These are phyloP conservation scores for Catharanthus roseus DNA, from an alignment of 257 asterid genomes.

Conservation along the genomic window DNA sequence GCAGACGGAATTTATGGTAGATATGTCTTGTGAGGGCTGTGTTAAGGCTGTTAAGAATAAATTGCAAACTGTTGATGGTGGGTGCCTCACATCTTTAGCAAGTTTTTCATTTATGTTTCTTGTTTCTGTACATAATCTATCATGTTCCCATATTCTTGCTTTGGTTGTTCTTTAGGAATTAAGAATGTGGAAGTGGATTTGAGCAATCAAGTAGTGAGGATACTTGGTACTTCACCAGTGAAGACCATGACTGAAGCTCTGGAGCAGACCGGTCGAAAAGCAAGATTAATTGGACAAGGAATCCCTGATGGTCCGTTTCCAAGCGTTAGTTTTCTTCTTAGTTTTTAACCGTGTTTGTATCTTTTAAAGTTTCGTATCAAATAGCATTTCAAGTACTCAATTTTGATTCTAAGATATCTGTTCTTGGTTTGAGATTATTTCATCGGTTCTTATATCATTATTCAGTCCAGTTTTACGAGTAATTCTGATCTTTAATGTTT, in stretches of 20 bases:
- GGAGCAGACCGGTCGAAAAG: conserved; percentile 89
- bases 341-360: not conserved
- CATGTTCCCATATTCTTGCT: not conserved
- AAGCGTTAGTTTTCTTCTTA: not conserved
- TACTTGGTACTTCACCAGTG: conserved; percentile 81
- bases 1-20: conserved; percentile 96
- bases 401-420: not conserved
- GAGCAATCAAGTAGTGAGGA: conserved; percentile 77
- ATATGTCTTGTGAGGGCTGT: conserved; percentile 88
- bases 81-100: conserved; percentile 18
- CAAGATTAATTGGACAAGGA: conserved; percentile 93
- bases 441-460: not conserved
- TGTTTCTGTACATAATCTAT: not conserved
- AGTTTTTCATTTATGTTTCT: not conserved
- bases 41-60: conserved; percentile 73
- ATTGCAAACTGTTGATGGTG: conserved; percentile 72
- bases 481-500: not conserved
- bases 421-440: not conserved
- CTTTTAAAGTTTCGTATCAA: not conserved
- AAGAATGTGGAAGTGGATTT: conserved; percentile 83
- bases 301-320: conserved; percentile 58
- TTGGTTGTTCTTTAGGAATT: conserved; percentile 43
- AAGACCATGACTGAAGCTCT: conserved; percentile 77
- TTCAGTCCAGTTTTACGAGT: not conserved
- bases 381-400: not conserved